Percentiles rank a stretch among this genome's conserved stretches.
phyloP scores from a whole-genome alignment of 2,329 filamentous ascomycete genomes.

The Hypoxylon sp. region DNA sequence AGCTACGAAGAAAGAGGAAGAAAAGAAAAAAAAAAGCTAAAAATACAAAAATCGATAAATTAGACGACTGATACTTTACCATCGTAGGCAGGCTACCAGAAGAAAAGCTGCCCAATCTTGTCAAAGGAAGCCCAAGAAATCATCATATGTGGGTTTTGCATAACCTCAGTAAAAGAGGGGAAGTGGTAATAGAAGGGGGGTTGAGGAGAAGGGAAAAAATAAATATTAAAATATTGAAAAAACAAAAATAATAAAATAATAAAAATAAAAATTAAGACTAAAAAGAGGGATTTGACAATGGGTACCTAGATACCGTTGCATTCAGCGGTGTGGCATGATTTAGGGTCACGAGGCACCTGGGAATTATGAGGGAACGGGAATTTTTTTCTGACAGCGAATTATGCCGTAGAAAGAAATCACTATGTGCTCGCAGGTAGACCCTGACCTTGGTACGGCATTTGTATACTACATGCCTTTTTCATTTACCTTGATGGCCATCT shows the following conservation, averaged over 20 bases:
- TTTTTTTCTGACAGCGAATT: conserved; percentile 37
- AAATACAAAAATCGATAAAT: conserved; percentile 40
- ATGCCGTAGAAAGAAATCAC: conserved; percentile 19
- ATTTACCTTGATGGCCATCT: conserved; percentile 34
- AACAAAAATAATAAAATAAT: conserved; percentile 16
- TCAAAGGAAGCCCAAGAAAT: conserved; percentile 31
- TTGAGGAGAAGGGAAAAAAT: conserved; percentile 12
- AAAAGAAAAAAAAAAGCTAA: conserved; percentile 24
- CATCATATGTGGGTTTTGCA: conserved; percentile 38
- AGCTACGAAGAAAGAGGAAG: conserved; percentile 32
- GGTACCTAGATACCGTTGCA: conserved; percentile 47
- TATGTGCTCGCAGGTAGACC: conserved; percentile 27
- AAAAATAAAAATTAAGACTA: conserved; percentile 19
- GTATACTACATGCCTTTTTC: conserved; percentile 13
- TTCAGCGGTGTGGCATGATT: conserved; percentile 47
- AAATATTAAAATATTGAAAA: conserved; percentile 14
- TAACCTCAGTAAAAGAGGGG: conserved; percentile 34
- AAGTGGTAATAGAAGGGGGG: conserved; percentile 18
- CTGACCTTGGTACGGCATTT: conserved; percentile 32
- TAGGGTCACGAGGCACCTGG: conserved; percentile 44
- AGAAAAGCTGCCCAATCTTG: conserved; percentile 43
- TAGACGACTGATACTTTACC: conserved; percentile 32
- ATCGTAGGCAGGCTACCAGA: conserved; percentile 26
- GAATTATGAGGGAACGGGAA: conserved; percentile 38
- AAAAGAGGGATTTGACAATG: conserved; percentile 35